A percentile compares a stretch with the other conserved stretches of the same genome.
Evolutionary conservation across 148 eudicot species (phyloP).

Genomic region (Rhododendron ferrugineum): DNA sequence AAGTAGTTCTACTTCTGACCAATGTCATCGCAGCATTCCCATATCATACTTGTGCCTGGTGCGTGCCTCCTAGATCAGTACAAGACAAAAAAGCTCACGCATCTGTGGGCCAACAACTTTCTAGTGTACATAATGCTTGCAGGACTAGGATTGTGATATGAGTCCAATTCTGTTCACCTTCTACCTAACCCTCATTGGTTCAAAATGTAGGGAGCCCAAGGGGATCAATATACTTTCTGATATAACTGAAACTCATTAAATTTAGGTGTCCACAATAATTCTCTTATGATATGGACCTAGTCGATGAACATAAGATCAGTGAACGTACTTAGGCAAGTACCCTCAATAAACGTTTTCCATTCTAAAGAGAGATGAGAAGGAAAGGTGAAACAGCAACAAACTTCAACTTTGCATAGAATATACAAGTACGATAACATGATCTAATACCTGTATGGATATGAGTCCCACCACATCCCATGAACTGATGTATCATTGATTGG

Average conservation of each 20-base stretch:
- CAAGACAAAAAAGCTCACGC: no score
- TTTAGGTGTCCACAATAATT: background rate
- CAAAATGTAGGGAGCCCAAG: background rate
- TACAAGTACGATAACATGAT: background rate
- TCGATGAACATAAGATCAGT: background rate
- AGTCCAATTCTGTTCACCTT: background rate
- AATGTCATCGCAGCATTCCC: no score
- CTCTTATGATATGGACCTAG: background rate
- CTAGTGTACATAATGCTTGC: background rate
- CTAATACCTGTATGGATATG: conserved; percentile 86
- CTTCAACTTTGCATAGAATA: background rate
- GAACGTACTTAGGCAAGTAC: background rate
- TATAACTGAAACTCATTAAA: background rate
- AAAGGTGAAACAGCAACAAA: background rate
- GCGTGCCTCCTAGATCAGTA: no score
- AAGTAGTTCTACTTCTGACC: no score
- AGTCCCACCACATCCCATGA: conserved; percentile 96
- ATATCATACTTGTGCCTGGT: no score
- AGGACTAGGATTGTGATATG: background rate
- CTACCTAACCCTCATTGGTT: background rate
- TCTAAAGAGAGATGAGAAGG: background rate
- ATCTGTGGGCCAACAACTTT: background rate
- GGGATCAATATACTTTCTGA: background rate
- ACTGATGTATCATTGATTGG: conserved; percentile 98
- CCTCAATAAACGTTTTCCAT: background rate